These are phyloP conservation scores for Meyerozyma carpophila DNA, from an alignment of 1,139 yeast species.

Conservation along the genomic window DNA sequence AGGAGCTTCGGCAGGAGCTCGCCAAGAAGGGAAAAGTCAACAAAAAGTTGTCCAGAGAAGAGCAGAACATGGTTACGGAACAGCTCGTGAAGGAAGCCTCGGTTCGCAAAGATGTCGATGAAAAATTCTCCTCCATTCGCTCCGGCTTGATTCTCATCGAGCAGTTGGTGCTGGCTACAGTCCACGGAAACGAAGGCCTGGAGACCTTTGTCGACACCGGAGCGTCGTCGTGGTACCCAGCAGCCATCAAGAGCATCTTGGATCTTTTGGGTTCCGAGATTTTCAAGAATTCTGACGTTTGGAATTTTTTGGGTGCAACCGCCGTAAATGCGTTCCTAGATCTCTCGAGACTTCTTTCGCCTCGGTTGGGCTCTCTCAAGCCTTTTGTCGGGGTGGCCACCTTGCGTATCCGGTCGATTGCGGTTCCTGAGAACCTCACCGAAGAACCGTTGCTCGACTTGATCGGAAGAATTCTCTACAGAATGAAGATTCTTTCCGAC, in stretches of 20 bases:
- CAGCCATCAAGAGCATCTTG: conserved; percentile 46
- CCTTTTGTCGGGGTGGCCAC: conserved; percentile 63
- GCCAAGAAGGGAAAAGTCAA: conserved; percentile 44
- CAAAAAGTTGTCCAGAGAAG: conserved; percentile 72
- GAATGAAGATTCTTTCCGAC: conserved; percentile 70
- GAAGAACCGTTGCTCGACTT: conserved; percentile 52
- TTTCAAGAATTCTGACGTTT: conserved; percentile 31
- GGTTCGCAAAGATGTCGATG: conserved; percentile 46
- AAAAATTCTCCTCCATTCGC: neutral
- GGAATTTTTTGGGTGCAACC: conserved; percentile 19
- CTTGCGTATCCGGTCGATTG: conserved; percentile 46
- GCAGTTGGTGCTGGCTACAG: neutral
- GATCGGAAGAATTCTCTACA: conserved; percentile 63
- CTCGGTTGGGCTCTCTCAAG: conserved; percentile 48
- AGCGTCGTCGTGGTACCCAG: conserved; percentile 65
- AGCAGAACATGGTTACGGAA: conserved; percentile 52
- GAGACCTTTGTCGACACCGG: conserved; percentile 54
- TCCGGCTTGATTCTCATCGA: neutral
- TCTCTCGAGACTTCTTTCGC: conserved; percentile 37
- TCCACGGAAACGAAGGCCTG: neutral
- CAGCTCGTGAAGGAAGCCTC: conserved; percentile 57
- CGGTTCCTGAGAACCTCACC: conserved; percentile 35
- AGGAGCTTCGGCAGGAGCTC: conserved; percentile 67
- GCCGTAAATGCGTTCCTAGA: conserved; percentile 36
- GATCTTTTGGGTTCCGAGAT: conserved; percentile 30